Base-by-base conservation (phyloP, 2,329 filamentous ascomycete genomes). In the Orbilia oligospora region DNA sequence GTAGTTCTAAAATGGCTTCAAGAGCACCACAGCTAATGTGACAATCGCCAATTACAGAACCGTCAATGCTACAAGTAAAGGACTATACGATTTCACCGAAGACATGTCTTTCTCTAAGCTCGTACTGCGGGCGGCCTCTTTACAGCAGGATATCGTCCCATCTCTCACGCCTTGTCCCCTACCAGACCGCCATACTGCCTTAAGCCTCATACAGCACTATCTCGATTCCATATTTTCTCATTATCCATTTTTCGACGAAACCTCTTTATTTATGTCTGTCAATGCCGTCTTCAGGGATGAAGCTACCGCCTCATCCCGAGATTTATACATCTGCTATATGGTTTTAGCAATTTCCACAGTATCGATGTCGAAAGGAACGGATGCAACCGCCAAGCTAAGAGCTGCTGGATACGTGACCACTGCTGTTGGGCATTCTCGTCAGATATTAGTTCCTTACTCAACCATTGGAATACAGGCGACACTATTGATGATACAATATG, bases 21-120 rank as follows among this genome's bases (percentile, higher is more conserved):
- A 68, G 27, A 56, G 51, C 38, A 36, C 33, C 30, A 55, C 53
- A 18, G 24, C 80, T 82, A 64, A 83, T 44, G 38, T 75, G 1
- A 36, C 5, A n/a, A 67, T 3, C 9, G 27, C 30, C 33, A 20
- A 38, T 16, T 41, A 49, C 82, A 96, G 93, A 71, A 93, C 95
- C 4, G 93, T 99, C 83, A 97, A 97, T 86, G 94, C 96, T 30
- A 97, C 94, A 0, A 95, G 94, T 0, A 89, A 94, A 83, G 96
- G 98, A 84, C 97, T 97, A 83, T 93, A 97, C 83, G 92, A 93
- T 8, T 93, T 94, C 73, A 91, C 92, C 33, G 92, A 90, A 77
- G 93, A 93, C 82, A 97, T 97, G 89, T 97, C 94, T 0, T 97
- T 97, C 87, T 93, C 94, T 27, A 91, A 93, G 41, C 88, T 98